A percentile compares a stretch with the other conserved stretches of the same genome.
phyloP scores from a whole-genome alignment of 371 early-diverging fungal genomes.

The Mycotypha africana region DNA sequence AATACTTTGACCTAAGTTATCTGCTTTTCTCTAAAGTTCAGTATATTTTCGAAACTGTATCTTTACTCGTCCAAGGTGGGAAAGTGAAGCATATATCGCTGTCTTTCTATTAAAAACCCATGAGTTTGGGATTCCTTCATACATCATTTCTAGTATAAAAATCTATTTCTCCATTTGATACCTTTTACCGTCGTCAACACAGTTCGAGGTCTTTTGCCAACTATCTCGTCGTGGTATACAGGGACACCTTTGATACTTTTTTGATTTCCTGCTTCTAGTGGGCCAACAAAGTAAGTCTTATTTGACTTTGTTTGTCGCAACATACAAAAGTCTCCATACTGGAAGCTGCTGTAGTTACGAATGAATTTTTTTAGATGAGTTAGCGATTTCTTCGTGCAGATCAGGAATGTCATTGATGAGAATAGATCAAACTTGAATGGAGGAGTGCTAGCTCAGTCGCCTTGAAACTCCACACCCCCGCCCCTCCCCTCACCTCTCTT shows the following conservation, averaged over 20 bases:
- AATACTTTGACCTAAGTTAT: neutral
- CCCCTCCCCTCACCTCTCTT: too few relatives aligned
- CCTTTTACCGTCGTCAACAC: slow-evolving; percentile 43
- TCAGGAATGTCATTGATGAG: too few relatives aligned
- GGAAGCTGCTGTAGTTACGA: slow-evolving; percentile 17
- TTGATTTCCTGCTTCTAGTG: slow-evolving; percentile 24
- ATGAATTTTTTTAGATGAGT: too few relatives aligned
- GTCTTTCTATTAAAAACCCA: too few relatives aligned
- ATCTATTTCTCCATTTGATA: slow-evolving; percentile 11
- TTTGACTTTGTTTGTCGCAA: slow-evolving; percentile 33
- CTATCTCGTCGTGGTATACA: slow-evolving; percentile 43
- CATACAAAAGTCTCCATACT: slow-evolving; percentile 43
- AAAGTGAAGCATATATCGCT: slow-evolving; percentile 62
- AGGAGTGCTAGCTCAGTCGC: too few relatives aligned
- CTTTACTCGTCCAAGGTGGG: slow-evolving; percentile 69
- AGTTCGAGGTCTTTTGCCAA: slow-evolving; percentile 46
- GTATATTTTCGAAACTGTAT: too few relatives aligned
- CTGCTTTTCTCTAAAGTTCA: neutral
- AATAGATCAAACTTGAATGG: too few relatives aligned
- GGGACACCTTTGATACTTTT: slow-evolving; percentile 36
- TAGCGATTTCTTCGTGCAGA: too few relatives aligned
- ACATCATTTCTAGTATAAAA: too few relatives aligned
- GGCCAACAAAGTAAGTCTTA: slow-evolving; percentile 38
- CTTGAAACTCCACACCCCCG: too few relatives aligned
- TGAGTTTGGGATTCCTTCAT: too few relatives aligned